Evolutionary conservation across 2,329 filamentous ascomycete species (phyloP).

Genomic region (Penicillium aurantiogriseum): DNA sequence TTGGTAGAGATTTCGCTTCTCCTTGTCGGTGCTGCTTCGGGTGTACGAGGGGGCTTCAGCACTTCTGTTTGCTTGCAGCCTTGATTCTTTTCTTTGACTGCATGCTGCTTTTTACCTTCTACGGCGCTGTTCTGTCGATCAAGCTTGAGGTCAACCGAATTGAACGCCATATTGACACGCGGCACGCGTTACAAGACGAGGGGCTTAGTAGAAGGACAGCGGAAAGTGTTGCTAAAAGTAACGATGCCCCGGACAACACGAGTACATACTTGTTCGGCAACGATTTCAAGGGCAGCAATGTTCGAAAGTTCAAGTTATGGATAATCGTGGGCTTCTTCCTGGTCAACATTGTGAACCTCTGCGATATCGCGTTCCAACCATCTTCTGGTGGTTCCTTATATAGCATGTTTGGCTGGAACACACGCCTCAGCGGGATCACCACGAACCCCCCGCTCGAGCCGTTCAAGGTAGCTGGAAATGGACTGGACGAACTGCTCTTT

Average conservation of each 20-base stretch:
- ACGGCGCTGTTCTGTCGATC: background rate
- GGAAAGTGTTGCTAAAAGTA: background rate
- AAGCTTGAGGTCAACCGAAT: background rate
- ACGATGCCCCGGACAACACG: background rate
- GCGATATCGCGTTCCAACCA: background rate
- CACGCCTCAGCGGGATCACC: background rate
- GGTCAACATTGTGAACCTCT: background rate
- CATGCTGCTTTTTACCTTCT: background rate
- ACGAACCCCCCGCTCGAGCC: background rate
- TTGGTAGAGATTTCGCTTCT: background rate
- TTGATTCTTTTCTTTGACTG: background rate
- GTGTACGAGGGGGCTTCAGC: background rate
- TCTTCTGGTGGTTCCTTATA: background rate
- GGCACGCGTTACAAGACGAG: background rate
- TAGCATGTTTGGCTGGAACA: background rate
- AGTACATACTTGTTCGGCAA: background rate
- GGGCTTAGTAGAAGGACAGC: background rate
- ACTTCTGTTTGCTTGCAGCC: background rate
- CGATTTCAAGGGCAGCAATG: background rate
- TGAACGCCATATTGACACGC: background rate
- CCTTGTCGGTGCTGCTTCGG: background rate
- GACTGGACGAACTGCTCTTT: background rate
- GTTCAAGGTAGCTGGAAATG: background rate
- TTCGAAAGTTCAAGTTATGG: background rate
- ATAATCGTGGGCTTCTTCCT: background rate